Base-by-base conservation (phyloP, 2,329 filamentous ascomycete genomes). In the Aspergillus vadensis region DNA sequence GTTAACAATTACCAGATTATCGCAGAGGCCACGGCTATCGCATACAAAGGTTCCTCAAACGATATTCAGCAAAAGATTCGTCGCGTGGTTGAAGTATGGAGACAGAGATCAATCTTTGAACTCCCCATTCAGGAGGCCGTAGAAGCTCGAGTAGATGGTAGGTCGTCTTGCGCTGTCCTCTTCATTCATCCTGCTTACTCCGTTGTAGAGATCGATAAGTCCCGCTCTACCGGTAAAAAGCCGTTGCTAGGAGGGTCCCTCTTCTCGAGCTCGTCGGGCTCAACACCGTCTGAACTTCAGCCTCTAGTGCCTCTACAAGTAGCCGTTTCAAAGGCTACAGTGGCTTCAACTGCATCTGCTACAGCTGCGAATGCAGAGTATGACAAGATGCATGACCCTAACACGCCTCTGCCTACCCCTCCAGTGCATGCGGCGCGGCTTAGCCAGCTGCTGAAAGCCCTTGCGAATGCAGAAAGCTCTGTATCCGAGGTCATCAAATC, bases 21-120 rank as follows among this genome's bases (percentile, higher is more conserved):
- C 64, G 91, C 91, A 19, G 95, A 99, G 76, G 94, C 92, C n/a
- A 89, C 90, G 9, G 85, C 91, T 14, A 83, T 86, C n/a, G 94
- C 95, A 41, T 99, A 98, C 76, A 96, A 94, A 76, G 92, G 92
- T 62, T 89, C 92, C 1, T 87, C 91, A 7, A 84, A 87, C 39
- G 94, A 99, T 55, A 87, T 97, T 27, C 95, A 98, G 74, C 85
- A 86, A 60, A 97, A 97, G 75, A 82, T 99, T 39, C 86, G 90
- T 62, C 86, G 95, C 32, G 94, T 98, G 0, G 86, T 98, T 3
- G 94, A 98, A 70, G 95, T 99, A 17, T 99, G 95, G 95, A 89
- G 89, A 72, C 88, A 94, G 70, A 85, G 95, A 38, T 80, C 82
- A 55, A 95, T 99, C 49, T 99, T 99, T 70, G 91, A 96, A 63